Base-by-base conservation (phyloP, 805 yeast species). In the Debaryomyces hansenii region DNA sequence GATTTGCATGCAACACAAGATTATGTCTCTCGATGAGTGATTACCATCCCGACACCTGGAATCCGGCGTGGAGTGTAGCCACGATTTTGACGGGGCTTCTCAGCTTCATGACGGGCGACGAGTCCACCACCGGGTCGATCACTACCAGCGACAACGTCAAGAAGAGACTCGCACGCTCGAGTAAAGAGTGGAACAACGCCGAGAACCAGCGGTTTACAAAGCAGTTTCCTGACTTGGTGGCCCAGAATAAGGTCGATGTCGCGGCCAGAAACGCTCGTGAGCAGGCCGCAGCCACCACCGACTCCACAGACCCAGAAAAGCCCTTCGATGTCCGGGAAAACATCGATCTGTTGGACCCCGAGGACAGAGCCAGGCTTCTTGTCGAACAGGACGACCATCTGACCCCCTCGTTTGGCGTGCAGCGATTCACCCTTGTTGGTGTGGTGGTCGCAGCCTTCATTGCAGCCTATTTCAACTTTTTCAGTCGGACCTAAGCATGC, bases 31-130 rank as follows among this genome's bases (percentile, higher is more conserved):
- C 91, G n/a, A 90, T 91, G 85, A 85, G 95, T 58, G 97, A 91
- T 67, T 91, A 82, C 64, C 98, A 91, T 57, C 97, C 96, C 3
- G 94, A 90, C 63, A 72, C 86, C 1, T 91, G 98, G 98, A 90
- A 91, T 64, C 97, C 98, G 1, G 90, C 96, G 5, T 91, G 97
- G 97, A 83, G 90, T 38, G 97, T 91, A 20, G 75, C 89, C 29
- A 90, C 97, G 0, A 91, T 91, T 16, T 74, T 91, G 55, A 87
- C 84, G 9, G 98, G 97, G 0, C 70, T 91, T 32, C 71, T 91
- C 53, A 88, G 96, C 62, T 91, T 91, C 59, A 91, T 91, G 98
- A 89, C 96, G 0, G 85, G 94, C 8, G 80, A 80, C 48, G 97
- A 91, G 55, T 69, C 78, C 20, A 88, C 97, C 1, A 85, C 96